Evolutionary conservation across 2,329 filamentous ascomycete species (phyloP), one percentile per base, ranked within the genome.

Genomic region (Biscogniauxia mediterranea): DNA sequence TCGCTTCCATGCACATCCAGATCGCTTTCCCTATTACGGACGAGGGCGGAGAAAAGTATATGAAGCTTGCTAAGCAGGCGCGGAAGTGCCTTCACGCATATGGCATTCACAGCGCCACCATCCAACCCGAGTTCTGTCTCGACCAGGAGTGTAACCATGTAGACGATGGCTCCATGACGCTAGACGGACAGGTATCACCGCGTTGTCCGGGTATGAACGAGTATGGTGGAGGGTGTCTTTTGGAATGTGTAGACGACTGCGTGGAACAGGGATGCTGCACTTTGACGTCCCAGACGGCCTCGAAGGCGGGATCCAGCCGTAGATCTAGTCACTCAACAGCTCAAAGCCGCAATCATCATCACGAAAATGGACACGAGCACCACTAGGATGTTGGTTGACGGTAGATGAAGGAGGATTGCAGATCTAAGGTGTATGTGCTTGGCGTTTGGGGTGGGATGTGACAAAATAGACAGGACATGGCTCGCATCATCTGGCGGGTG

Each of bases 81-180:
- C 85, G 93, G 54, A 89, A 89, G 71, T 99, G 95, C 71, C 86
- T 99, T 2, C 95, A 99, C 76, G 93, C 87, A 42, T 97, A 96
- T 70, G 94, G 95, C 59, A 98, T 99, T 66, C 95, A 99, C 79
- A 96, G 91, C 46, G 94, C 93, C 42, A 99, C 95, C 13, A 98
- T 99, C 69, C 95, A 99, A 77, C 95, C 95, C 5, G 95, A 99
- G 76, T 99, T 89, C 68, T 87, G 85, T 64, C 75, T 85, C 25
- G 85, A 85, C 66, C 71, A 77, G 50, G 74, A 76, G 56, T 82
- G 80, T 64, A 73, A 70, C 59, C 77, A 78, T 49, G 68, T 73
- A 15, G 74, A 76, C 46, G 72, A 76, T 52, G 69, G 62, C 2
- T 60, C 62, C 13, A 61, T 63, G 59, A 58, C 66, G 7, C 55